A percentile compares a stretch with the other conserved stretches of the same genome.
Conservation (phyloP, 768 basidiomycete species). For the Tylopilus plumbeoviolaceoides region DNA sequence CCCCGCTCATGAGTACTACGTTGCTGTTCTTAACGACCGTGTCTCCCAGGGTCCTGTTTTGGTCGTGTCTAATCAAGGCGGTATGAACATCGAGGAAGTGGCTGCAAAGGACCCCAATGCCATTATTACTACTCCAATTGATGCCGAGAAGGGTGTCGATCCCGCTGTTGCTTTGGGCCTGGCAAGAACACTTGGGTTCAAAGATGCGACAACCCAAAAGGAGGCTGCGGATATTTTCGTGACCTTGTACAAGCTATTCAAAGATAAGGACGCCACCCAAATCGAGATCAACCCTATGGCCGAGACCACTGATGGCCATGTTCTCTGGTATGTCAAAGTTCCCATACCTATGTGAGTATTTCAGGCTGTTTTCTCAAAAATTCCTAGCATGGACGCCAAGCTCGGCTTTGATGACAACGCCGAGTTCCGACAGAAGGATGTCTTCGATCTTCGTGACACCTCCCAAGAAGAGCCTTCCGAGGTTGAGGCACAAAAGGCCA, state of each 20-base stretch:
- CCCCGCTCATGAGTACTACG: constrained; percentile 96
- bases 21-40: constrained; percentile 95
- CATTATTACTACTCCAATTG: constrained; percentile 93
- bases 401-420: constrained; percentile 99
- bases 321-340: constrained; percentile 76
- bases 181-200: constrained; percentile 91
- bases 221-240: constrained; percentile 93
- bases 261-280: constrained; percentile 98
- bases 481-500: constrained; percentile 94
- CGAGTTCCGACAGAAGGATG: constrained; percentile 91
- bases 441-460: constrained; percentile 86
- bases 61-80: constrained; percentile 91
- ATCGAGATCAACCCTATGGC: constrained; percentile 99
- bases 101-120: constrained; percentile 92
- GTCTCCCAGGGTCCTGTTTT: constrained; percentile 84
- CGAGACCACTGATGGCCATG: constrained; percentile 84
- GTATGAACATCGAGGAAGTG: constrained; percentile 99
- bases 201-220: constrained; percentile 59
- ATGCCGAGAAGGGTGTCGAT: constrained; percentile 77
- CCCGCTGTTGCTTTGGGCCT: constrained; percentile 66
- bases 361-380: background rate
- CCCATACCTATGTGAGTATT: background rate
- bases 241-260: constrained; percentile 94
- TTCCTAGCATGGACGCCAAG: constrained; percentile 94
- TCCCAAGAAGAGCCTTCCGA: constrained; percentile 97